Conservation (phyloP, 345 rosid genomes). For the Arabidopsis thaliana region DNA sequence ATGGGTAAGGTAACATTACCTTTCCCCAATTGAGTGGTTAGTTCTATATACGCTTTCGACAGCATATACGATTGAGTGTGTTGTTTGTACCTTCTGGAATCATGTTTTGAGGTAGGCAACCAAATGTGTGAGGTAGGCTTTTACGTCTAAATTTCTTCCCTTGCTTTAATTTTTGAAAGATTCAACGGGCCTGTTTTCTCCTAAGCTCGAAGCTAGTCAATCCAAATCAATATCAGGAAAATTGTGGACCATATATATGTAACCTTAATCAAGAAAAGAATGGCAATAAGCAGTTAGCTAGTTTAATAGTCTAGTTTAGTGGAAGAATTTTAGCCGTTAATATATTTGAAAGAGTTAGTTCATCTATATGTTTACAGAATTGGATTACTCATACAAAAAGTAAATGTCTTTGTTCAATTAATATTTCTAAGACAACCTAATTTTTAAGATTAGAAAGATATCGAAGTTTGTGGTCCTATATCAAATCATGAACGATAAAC, state of each 20-base stretch:
- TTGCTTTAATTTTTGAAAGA: too few species aligned
- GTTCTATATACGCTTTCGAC: too few species aligned
- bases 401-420: constrained; percentile 2
- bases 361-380: neutral
- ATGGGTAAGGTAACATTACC: too few species aligned
- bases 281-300: neutral
- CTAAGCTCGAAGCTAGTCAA: neutral
- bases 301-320: neutral
- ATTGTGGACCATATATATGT: neutral
- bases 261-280: neutral
- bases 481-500: constrained; percentile 23
- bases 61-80: too few species aligned
- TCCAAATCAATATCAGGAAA: neutral
- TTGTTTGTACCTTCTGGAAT: too few species aligned
- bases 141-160: too few species aligned
- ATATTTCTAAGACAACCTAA: constrained; percentile 6
- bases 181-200: too few species aligned
- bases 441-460: constrained; percentile 14
- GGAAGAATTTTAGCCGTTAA: neutral
- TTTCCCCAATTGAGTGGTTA: too few species aligned
- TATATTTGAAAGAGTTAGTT: neutral
- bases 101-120: too few species aligned
- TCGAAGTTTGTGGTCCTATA: constrained; percentile 30
- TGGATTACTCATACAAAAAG: constrained; percentile 3
- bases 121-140: too few species aligned